phyloP scores from a whole-genome alignment of 129 eudicot genomes.

The carrot (Daucus carota) region DH1_v3.0 NC_030382.2:42691001-42691500 shows the following conservation, averaged over 20 bases:
- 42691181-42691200: too few relatives aligned
- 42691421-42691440: background rate
- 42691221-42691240: too few relatives aligned
- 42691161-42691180: too few relatives aligned
- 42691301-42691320: background rate
- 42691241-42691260: too few relatives aligned
- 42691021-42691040: constrained; percentile 65
- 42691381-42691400: background rate
- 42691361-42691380: background rate
- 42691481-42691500: background rate
- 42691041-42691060: constrained; percentile 46
- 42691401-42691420: background rate
- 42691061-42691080: constrained; percentile 72
- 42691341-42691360: background rate
- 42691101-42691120: constrained; percentile 87
- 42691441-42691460: background rate
- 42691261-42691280: too few relatives aligned
- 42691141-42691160: too few relatives aligned
- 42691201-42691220: too few relatives aligned
- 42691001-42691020: constrained; percentile 38
- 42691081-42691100: constrained; percentile 86
- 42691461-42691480: background rate
- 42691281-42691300: background rate
- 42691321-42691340: background rate
- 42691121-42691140: background rate